These are phyloP conservation scores for Alternaria incomplexa DNA, from an alignment of 2,329 filamentous ascomycete species.

Conservation along the genomic window DNA sequence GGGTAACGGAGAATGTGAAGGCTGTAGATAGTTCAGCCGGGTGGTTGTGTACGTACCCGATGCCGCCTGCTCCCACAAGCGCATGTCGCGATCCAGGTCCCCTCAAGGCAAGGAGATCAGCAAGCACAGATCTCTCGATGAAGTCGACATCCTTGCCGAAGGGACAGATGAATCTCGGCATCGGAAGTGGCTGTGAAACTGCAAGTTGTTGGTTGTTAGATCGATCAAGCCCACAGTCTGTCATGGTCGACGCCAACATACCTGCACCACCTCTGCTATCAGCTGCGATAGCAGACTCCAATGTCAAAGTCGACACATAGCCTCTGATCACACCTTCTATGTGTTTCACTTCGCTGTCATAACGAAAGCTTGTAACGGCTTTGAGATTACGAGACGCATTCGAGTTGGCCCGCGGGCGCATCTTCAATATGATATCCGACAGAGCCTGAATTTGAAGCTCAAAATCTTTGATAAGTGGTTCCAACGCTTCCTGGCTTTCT, in stretches of 20 bases:
- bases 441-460: background rate
- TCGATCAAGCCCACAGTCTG: background rate
- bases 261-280: background rate
- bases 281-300: background rate
- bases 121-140: constrained; percentile 21
- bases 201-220: background rate
- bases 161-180: background rate
- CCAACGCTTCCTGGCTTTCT: background rate
- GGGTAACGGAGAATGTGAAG: background rate
- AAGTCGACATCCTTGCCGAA: constrained; percentile 32
- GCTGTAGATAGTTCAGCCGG: background rate
- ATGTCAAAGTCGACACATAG: background rate
- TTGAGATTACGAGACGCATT: background rate
- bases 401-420: background rate
- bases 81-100: constrained; percentile 20
- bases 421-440: background rate
- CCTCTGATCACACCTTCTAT: background rate
- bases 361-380: background rate
- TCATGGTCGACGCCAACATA: background rate
- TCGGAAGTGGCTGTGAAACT: background rate
- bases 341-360: background rate
- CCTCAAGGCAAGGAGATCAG: constrained; percentile 1
- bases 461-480: background rate
- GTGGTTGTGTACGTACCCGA: constrained; percentile 19
- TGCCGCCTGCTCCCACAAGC: constrained; percentile 32